These are phyloP conservation scores for Mariannaea sp. DNA, from an alignment of 2,329 filamentous ascomycete species.

Conservation along the genomic window DNA sequence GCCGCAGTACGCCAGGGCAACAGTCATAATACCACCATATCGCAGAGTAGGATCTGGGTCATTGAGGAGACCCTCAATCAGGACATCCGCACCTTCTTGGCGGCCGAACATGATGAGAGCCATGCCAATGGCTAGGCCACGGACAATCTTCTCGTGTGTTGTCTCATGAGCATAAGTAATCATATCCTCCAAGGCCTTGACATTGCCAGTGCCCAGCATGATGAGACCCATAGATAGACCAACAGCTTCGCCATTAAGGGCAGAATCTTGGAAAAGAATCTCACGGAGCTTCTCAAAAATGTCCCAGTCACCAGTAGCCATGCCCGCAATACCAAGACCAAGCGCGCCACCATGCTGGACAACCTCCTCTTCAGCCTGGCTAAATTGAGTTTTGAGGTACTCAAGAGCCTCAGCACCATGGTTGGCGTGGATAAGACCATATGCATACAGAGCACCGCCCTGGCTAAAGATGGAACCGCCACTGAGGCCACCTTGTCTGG, in stretches of 20 bases:
- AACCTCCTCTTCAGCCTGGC: conserved; percentile 81
- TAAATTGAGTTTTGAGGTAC: conserved; percentile 77
- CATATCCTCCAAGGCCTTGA: conserved; percentile 93
- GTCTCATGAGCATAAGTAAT: conserved; percentile 97
- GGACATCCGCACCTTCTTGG: conserved; percentile 91
- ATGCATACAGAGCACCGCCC: conserved; percentile 92
- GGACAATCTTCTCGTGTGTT: conserved; percentile 98
- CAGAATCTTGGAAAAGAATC: conserved; percentile 90
- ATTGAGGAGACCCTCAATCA: conserved; percentile 90
- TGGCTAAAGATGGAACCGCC: conserved; percentile 93
- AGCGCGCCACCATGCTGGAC: conserved; percentile 96
- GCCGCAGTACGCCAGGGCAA: conserved; percentile 95
- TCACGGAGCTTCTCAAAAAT: conserved; percentile 91
- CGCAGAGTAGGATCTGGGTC: conserved; percentile 92
- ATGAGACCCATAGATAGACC: conserved; percentile 96
- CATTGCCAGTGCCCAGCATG: conserved; percentile 97
- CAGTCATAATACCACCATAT: conserved; percentile 98
- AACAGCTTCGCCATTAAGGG: conserved; percentile 95
- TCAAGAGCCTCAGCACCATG: conserved; percentile 89
- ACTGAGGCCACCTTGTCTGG: conserved; percentile 73
- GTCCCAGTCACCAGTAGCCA: conserved; percentile 90
- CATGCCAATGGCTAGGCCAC: conserved; percentile 94
- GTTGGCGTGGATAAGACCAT: conserved; percentile 96
- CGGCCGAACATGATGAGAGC: conserved; percentile 97
- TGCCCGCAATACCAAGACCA: conserved; percentile 93